These are phyloP conservation scores for Voacanga thouarsii DNA, from an alignment of 257 asterid species.

Conservation along the genomic window DNA sequence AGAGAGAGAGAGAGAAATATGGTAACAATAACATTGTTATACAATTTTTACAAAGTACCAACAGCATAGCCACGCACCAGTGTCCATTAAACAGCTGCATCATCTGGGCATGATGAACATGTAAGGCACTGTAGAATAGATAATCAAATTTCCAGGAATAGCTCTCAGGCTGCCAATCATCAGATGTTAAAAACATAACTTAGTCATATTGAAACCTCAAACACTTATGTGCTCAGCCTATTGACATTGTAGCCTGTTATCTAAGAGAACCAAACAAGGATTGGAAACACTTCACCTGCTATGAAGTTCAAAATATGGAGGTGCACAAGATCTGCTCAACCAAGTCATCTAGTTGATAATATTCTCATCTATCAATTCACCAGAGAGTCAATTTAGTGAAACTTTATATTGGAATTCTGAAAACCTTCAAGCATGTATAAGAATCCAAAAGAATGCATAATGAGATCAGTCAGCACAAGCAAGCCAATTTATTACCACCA, in stretches of 20 bases:
- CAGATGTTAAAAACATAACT: neutral
- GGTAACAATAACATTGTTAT: neutral
- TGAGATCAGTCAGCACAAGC: neutral
- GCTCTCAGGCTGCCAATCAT: slow-evolving; percentile 14
- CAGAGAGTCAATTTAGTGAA: slow-evolving; percentile 61
- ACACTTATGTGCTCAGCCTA: slow-evolving; percentile 16
- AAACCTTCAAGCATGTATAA: slow-evolving; percentile 33
- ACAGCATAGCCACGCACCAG: slow-evolving; percentile 9
- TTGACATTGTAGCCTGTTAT: slow-evolving; percentile 12
- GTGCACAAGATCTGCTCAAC: slow-evolving; percentile 75
- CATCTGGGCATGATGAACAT: slow-evolving; percentile 6
- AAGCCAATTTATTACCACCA: slow-evolving; percentile 13
- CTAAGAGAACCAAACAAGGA: slow-evolving; percentile 23
- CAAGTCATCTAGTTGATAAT: slow-evolving; percentile 67
- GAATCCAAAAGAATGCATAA: slow-evolving; percentile 22
- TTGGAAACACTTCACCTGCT: slow-evolving; percentile 55
- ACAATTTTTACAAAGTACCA: neutral
- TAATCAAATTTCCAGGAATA: slow-evolving; percentile 13
- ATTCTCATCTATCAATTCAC: slow-evolving; percentile 78
- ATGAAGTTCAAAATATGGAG: slow-evolving; percentile 50
- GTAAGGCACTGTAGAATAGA: slow-evolving; percentile 10
- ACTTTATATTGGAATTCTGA: slow-evolving; percentile 25
- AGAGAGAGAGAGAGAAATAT: neutral
- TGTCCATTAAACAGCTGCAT: slow-evolving; percentile 12
- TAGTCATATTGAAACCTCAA: slow-evolving; percentile 1